A percentile compares a stretch with the other conserved stretches of the same genome.
phyloP scores from a whole-genome alignment of 345 rosid species.

The Euphorbia pulcherrima region DNA sequence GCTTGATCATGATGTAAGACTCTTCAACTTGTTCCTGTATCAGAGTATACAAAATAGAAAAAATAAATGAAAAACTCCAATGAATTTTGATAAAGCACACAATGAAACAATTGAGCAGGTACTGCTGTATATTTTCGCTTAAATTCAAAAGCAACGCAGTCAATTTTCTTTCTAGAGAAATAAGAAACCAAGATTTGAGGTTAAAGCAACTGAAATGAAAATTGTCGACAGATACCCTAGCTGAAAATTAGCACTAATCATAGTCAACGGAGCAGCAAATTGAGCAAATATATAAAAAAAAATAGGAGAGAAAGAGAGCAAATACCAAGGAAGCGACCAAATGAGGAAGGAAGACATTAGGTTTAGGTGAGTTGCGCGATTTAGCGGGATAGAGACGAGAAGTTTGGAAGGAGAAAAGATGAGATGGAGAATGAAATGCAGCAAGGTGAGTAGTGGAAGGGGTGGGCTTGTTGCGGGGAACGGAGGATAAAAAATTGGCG shows the following conservation, averaged over 20 bases:
- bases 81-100: not conserved
- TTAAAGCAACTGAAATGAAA: not conserved
- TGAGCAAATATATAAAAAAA: not conserved
- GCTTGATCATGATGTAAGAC: slow-evolving; percentile 91
- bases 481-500: slow-evolving; percentile 15
- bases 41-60: slow-evolving; percentile 14
- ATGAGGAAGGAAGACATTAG: slow-evolving; percentile 74
- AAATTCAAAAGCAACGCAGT: not conserved
- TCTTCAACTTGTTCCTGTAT: slow-evolving; percentile 72
- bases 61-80: not conserved
- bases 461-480: slow-evolving; percentile 25
- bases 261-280: not conserved
- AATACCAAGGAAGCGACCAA: slow-evolving; percentile 77
- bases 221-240: not conserved
- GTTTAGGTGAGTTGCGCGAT: slow-evolving; percentile 36
- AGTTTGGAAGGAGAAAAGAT: slow-evolving; percentile 44
- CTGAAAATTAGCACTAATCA: not conserved
- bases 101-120: slow-evolving; percentile 4
- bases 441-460: slow-evolving; percentile 34
- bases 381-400: slow-evolving; percentile 28
- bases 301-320: not conserved
- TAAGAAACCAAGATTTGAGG: not conserved
- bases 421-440: slow-evolving; percentile 47
- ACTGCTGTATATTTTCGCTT: not conserved
- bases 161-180: not conserved